Conservation (phyloP, 2,329 filamentous ascomycete genomes). For the Knoxdaviesia proteae region DNA sequence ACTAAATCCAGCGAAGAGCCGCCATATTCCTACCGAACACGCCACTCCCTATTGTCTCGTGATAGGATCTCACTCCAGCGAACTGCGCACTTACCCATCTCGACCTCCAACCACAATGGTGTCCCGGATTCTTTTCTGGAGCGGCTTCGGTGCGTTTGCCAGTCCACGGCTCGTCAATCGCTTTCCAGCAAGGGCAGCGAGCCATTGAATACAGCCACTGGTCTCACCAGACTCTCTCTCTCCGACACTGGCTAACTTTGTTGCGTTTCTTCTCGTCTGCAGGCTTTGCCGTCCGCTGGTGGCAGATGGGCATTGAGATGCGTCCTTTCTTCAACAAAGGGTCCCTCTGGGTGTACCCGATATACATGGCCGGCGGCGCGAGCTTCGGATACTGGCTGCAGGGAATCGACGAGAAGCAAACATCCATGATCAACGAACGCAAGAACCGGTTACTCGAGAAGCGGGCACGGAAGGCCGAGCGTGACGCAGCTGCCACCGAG, state of each 20-base stretch:
- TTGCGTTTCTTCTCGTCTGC: not conserved
- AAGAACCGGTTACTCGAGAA: slow-evolving; percentile 74
- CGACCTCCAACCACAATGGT: slow-evolving; percentile 25
- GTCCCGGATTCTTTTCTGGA: slow-evolving; percentile 57
- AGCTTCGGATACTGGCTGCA: slow-evolving; percentile 96
- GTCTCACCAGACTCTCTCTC: slow-evolving; percentile 1
- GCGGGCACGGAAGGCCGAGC: slow-evolving; percentile 43
- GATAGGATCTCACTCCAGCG: too few species aligned
- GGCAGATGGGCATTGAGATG: slow-evolving; percentile 98
- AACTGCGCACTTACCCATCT: not conserved
- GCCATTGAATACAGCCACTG: not conserved
- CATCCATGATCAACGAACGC: slow-evolving; percentile 54
- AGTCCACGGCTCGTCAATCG: not conserved
- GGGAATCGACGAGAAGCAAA: slow-evolving; percentile 70
- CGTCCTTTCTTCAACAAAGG: slow-evolving; percentile 74
- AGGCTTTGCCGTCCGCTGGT: slow-evolving; percentile 84
- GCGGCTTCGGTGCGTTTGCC: slow-evolving; percentile 60
- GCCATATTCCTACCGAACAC: too few species aligned
- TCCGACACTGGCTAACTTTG: not conserved
- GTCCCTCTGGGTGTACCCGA: slow-evolving; percentile 77
- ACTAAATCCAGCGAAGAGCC: too few species aligned
- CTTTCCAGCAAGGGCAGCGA: not conserved
- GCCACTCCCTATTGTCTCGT: too few species aligned
- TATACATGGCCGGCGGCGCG: slow-evolving; percentile 68
- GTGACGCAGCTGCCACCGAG: slow-evolving; percentile 14